Evolutionary conservation across 2,329 filamentous ascomycete genomes (phyloP), one percentile per base, ranked within the genome.

Genomic region (Immersiporthe knoxdaviesiana): DNA sequence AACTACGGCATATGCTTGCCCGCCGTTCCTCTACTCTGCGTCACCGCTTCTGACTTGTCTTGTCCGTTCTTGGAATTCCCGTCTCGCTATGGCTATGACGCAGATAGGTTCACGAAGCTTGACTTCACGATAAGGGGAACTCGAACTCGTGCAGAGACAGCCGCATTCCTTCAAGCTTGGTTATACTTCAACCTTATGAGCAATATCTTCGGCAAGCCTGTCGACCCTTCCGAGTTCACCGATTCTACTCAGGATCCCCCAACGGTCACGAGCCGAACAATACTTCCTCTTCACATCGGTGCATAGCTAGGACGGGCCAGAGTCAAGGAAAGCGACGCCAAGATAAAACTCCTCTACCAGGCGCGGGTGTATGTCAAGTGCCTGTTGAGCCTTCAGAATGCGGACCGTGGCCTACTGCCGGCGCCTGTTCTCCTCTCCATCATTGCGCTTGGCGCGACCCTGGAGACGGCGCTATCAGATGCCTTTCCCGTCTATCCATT

Each of bases 351-450:
- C 27, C 7, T 58, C n/a, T 5, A 35, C 54, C 24, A 58, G 54
- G 54, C 54, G 27, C 54, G 54, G 24, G 54, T 58, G 10, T 58
- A 58, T 27, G 27, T 58, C n/a, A 58, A 32, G 5, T 16, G 24
- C 11, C 30, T 58, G 30, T 35, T 58, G 12, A 14, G 14, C 10
- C 54, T 32, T 11, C 54, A 58, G 30, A 3, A 18, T 35, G 54
- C 54, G 30, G 27, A 32, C 21, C 24, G 11, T 24, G n/a, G 54
- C 27, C 27, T 24, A 35, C 54, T 58, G 16, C 24, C 54, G 12
- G 27, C 54, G 27, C 54, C 54, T 27, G 54, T 58, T 58, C 54
- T 58, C 54, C 54, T 58, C 27, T 58, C 54, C 54, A 24, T 58
- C 24, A n/a, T 35, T 30, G 54, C 30, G 12, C 54, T 58, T 16